phyloP scores from a whole-genome alignment of 306 rosid genomes.

The Trifolium subterraneum region DNA sequence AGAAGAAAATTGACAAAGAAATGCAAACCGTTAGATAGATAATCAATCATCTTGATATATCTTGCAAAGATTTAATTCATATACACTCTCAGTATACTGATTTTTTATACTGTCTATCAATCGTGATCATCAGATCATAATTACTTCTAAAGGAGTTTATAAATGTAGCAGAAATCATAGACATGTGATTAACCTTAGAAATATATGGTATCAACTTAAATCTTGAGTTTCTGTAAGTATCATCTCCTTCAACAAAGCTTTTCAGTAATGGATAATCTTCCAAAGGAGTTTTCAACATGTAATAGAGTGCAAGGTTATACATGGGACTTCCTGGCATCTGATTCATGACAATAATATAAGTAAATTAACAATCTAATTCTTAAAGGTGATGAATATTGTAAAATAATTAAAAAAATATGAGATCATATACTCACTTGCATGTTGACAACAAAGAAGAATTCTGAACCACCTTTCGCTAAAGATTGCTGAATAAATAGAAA shows the following conservation, averaged over 20 bases:
- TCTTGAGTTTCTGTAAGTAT: conserved; percentile 83
- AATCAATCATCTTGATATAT: conserved; percentile 17
- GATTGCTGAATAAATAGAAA: conserved; percentile 58
- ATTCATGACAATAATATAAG: conserved; percentile 13
- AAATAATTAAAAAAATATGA: neutral
- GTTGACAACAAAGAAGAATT: conserved; percentile 82
- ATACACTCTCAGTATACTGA: neutral
- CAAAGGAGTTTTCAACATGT: conserved; percentile 75
- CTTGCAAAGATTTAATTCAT: neutral
- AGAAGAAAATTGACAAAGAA: conserved; percentile 31
- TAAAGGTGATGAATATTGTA: neutral
- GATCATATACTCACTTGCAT: conserved; percentile 57
- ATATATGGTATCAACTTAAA: conserved; percentile 85
- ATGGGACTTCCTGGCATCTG: conserved; percentile 75
- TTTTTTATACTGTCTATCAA: neutral
- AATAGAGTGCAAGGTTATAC: conserved; percentile 74
- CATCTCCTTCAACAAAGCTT: conserved; percentile 83
- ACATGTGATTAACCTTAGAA: conserved; percentile 44
- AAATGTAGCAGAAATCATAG: conserved; percentile 17
- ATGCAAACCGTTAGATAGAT: conserved; percentile 4
- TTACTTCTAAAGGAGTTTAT: neutral
- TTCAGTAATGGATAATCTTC: conserved; percentile 70
- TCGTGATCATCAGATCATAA: neutral
- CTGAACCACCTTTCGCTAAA: conserved; percentile 71
- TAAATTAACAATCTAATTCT: conserved; percentile 18